Evolutionary conservation across 345 rosid species (phyloP), one percentile per base, ranked within the genome.

Genomic region (Cardamine chenopodiifolia): DNA sequence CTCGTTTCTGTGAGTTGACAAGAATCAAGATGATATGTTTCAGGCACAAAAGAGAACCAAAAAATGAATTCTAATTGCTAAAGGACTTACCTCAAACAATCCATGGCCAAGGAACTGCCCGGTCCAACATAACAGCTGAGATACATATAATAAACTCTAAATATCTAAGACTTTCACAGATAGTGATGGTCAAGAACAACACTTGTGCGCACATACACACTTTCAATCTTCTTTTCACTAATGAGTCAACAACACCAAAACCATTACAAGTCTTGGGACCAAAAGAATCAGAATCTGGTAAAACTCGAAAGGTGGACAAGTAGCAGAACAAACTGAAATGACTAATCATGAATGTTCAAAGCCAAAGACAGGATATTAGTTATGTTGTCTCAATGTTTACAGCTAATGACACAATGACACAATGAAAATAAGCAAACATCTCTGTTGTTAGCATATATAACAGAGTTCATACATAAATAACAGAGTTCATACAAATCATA

Each of bases 51-150:
- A 1, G 39, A 44, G 8, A 74, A 56, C n/a, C 45, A 47, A 63
- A 37, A 31, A 62, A 37, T 18, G 59, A 25, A 9, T 29, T 17
- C 25, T 31, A 53, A 45, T 8, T 47, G 70, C 66, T 56, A 66
- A 67, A 40, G 37, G 39, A 31, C 75, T 80, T 48, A 88, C 98
- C 96, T 94, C 98, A 47, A 88, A 94, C 58, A 91, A 62, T 7
- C 95, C 95, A 66, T 94, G 98, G 70, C 97, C 98, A 7, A 93
- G 18, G 75, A 87, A 85, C 81, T 89, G 98, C 31, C 91, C 90
- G 0, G 78, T 85, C 97, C 96, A 91, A 81, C 95, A 89, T 52
- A 87, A 31, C 61, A 91, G 40, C 73, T 94, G 91, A 77, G 92
- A 80, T 32, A 9, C 22, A 60, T 40, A 37, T 18, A 61, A 53